Percentiles rank a stretch among this genome's conserved stretches.
phyloP scores from a whole-genome alignment of 2,329 filamentous ascomycete genomes.

The Aspergillus arachidicola region DNA sequence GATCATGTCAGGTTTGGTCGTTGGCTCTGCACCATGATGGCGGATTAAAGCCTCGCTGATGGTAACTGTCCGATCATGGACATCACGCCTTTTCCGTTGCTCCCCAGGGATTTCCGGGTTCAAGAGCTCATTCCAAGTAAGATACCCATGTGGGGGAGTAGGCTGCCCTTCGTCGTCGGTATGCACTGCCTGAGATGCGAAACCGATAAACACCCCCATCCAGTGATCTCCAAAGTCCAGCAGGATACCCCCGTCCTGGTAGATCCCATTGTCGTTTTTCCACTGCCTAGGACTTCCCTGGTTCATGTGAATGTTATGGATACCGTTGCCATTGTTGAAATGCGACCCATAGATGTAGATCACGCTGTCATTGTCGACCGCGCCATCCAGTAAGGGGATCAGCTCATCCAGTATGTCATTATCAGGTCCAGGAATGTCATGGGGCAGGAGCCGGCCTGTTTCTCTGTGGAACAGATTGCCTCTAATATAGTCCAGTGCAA shows the following conservation, averaged over 20 bases:
- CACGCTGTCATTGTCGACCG: slow-evolving; percentile 15
- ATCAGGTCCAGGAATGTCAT: slow-evolving; percentile 20
- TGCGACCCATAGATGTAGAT: slow-evolving; percentile 22
- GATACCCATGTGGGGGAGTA: not conserved
- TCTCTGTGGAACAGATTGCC: slow-evolving; percentile 18
- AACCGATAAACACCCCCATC: slow-evolving; percentile 23
- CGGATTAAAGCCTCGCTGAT: slow-evolving; percentile 16
- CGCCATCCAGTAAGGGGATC: slow-evolving; percentile 16
- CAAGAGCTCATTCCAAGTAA: slow-evolving; percentile 17
- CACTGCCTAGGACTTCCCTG: slow-evolving; percentile 19
- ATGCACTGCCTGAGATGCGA: slow-evolving; percentile 23
- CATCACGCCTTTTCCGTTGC: not conserved
- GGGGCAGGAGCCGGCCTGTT: slow-evolving; percentile 21
- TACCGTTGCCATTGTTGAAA: slow-evolving; percentile 11
- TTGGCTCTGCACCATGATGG: not conserved
- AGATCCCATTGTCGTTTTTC: slow-evolving; percentile 17
- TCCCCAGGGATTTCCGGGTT: slow-evolving; percentile 8
- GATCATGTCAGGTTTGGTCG: slow-evolving; percentile 3
- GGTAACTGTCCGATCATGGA: slow-evolving; percentile 2
- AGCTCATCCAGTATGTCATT: slow-evolving; percentile 39
- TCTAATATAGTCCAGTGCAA: slow-evolving; percentile 21
- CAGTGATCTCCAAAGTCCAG: slow-evolving; percentile 18
- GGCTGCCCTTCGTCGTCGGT: slow-evolving; percentile 20
- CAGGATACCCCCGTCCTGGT: slow-evolving; percentile 23
- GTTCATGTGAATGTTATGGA: slow-evolving; percentile 28